Evolutionary conservation across 139 green algal species (phyloP).

Genomic region (Ettlia oleoabundans): DNA sequence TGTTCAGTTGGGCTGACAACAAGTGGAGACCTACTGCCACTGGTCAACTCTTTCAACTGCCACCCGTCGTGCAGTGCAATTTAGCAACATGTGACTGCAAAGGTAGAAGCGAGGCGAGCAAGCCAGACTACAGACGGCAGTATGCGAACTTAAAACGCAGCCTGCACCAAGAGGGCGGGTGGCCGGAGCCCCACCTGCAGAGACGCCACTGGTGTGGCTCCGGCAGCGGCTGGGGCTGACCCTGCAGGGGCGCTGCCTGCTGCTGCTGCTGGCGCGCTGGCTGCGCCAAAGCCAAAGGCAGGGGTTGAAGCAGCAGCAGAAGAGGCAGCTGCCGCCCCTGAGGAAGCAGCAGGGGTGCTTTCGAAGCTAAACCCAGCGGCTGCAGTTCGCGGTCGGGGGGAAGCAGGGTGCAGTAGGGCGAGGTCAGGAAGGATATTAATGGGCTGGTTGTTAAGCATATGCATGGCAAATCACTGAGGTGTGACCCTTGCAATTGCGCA

Average conservation of each 20-base stretch:
- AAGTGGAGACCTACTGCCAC: too few relatives aligned
- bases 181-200: conserved; percentile 18
- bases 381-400: not conserved
- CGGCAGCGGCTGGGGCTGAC: not conserved
- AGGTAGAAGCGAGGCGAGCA: too few relatives aligned
- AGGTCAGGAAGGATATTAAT: too few relatives aligned
- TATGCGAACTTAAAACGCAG: too few relatives aligned
- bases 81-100: too few relatives aligned
- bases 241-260: not conserved
- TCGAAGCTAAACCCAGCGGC: conserved; percentile 25
- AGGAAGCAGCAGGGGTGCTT: conserved; percentile 10
- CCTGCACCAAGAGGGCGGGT: not conserved
- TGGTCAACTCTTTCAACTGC: too few relatives aligned
- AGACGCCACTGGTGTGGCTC: conserved; percentile 1
- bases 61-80: too few relatives aligned
- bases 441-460: too few relatives aligned
- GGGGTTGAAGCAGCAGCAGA: conserved; percentile 20
- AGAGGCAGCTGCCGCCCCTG: not conserved
- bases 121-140: not conserved
- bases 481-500: too few relatives aligned
- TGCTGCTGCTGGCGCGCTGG: not conserved
- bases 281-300: conserved; percentile 24
- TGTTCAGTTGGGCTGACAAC: too few relatives aligned
- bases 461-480: too few relatives aligned
- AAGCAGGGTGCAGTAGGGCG: too few relatives aligned